Evolutionary conservation across 768 basidiomycete species (phyloP), one percentile per base, ranked within the genome.

Genomic region (Scleroderma citrinum): DNA sequence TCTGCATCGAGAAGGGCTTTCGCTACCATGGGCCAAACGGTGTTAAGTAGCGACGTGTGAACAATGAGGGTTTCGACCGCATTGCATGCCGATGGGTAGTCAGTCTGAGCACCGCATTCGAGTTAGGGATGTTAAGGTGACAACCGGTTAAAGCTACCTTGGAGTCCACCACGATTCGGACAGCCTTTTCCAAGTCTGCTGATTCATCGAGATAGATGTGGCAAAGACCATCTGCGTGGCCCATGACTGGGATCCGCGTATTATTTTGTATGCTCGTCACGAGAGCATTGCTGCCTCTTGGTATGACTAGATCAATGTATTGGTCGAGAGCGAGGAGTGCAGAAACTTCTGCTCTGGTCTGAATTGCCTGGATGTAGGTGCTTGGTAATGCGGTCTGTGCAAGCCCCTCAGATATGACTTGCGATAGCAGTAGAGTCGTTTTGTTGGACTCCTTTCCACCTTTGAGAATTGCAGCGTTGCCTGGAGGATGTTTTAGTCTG

Each of bases 21-120:
- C 12, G 91, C 92, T 40, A 98, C 83, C 6, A 72, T 69, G 2
- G 83, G 86, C 95, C 95, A 99, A 31, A 92, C 60, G 0, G 83
- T 85, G 14, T 72, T 46, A 21, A 97, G 67, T 3, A 91, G 65
- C 7, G 77, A 78, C 52, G 79, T 74, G 67, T 99, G 94, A 5
- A 99, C 70, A 43, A 99, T 75, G 26, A 98, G 76, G 0, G 87
- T 96, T 65, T 99, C 96, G 8, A 76, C 82, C 1, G 96, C 73
- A 62, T 99, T 99, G 68, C 96, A 99, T 0, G 94, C 96, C 14
- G 96, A 90, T 29, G 94, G 91, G 66, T 98, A 99, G 65, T 93
- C 83, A 32, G 77, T 83, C 95, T 98, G 62, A 11, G 16, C n/a
- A 21, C 2, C 14, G 19, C 16, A 30, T 44, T 17, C 21, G 5